Evolutionary conservation across 2,329 filamentous ascomycete genomes (phyloP), one percentile per base, ranked within the genome.

Genomic region (Fonsecaea erecta): DNA sequence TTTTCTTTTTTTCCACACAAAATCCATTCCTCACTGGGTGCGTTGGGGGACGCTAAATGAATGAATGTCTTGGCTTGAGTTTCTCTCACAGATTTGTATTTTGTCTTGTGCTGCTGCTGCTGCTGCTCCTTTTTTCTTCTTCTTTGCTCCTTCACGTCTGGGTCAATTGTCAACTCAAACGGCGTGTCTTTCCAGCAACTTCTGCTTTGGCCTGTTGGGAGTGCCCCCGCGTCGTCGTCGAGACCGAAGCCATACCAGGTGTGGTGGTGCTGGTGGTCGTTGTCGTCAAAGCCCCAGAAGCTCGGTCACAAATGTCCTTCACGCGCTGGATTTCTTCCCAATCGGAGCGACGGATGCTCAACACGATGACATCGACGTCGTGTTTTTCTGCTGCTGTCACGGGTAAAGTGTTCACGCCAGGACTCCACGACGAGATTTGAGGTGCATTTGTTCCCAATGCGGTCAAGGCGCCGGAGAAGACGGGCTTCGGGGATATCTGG

Each of bases 311-410:
- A 16, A 55, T 48, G 26, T 21, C 28, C 26, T 40, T 55, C 30
- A 55, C 14, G 3, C 35, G 26, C 35, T 35, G 30, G 21, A 62
- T 56, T 30, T 55, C 52, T 18, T 16, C 28, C 60, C 52, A 52
- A 12, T 62, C 21, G 8, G 60, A 34, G 1, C 6, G 12, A 21
- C 28, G 8, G 28, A 62, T 51, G 6, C 3, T 34, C 26, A 56
- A n/a, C 1, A 62, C 4, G 1, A 8, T 48, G n/a, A 28, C 12
- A 12, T 26, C 43, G 35, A n/a, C n/a, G n/a, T n/a, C n/a, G n/a
- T n/a, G n/a, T n/a, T 53, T 46, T 61, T 32, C 48, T 12, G 26
- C n/a, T 2, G 34, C 51, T 7, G 40, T 9, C 11, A 21, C 11
- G 8, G 24, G 14, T 7, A 18, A 14, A 5, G 37, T 30, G 26